Conservation (phyloP, 345 rosid species). For the Hibiscus tridactylites region DNA sequence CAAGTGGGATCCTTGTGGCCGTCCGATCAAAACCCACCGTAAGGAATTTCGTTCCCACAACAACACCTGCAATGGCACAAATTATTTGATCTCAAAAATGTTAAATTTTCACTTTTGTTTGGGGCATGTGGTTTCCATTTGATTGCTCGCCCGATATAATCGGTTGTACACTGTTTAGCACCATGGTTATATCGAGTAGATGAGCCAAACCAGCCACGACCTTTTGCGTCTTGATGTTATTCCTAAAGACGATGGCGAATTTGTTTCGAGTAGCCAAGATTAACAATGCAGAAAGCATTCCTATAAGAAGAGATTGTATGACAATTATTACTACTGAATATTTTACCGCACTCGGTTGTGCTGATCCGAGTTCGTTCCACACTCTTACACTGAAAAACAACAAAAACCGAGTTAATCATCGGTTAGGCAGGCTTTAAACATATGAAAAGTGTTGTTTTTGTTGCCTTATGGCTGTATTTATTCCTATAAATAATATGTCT, state of each 20-base stretch:
- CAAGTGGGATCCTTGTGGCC: too few species aligned
- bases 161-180: slow-evolving; percentile 78
- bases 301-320: slow-evolving; percentile 43
- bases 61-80: slow-evolving; percentile 53
- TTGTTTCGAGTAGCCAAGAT: slow-evolving; percentile 48
- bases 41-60: too few species aligned
- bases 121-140: too few species aligned
- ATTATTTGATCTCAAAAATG: not conserved
- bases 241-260: slow-evolving; percentile 63
- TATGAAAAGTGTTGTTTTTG: too few species aligned
- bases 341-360: slow-evolving; percentile 77
- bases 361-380: slow-evolving; percentile 87
- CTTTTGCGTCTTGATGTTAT: slow-evolving; percentile 38
- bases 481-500: slow-evolving; percentile 83
- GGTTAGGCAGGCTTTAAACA: not conserved
- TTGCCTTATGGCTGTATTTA: slow-evolving; percentile 88
- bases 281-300: slow-evolving; percentile 35
- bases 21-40: too few species aligned
- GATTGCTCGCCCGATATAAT: slow-evolving; percentile 58
- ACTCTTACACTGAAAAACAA: slow-evolving; percentile 50
- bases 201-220: slow-evolving; percentile 39
- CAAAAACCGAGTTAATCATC: not conserved
- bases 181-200: slow-evolving; percentile 72
- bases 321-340: slow-evolving; percentile 59
- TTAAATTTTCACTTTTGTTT: too few species aligned